A percentile compares a stretch with the other conserved stretches of the same genome.
Conservation (phyloP, 1,284 basidiomycete genomes). For the Gomphus bonarii region DNA sequence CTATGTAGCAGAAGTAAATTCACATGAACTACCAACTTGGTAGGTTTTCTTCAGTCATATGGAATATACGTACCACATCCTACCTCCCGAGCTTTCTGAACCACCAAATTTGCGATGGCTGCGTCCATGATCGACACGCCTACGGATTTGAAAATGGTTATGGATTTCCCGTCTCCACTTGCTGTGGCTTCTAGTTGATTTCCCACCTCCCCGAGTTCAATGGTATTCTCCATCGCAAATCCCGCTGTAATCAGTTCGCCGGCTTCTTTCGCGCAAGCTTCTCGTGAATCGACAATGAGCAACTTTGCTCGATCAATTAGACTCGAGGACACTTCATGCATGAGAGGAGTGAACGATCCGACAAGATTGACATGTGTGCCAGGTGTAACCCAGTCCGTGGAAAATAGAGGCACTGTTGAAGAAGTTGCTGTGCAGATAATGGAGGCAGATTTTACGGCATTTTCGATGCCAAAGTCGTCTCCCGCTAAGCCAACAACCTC, state of each 20-base stretch:
- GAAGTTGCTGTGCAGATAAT: slow-evolving; percentile 74
- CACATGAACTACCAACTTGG: not conserved
- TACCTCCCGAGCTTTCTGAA: slow-evolving; percentile 28
- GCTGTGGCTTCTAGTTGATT: slow-evolving; percentile 1
- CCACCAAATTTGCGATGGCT: slow-evolving; percentile 44
- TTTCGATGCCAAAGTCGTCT: slow-evolving; percentile 14
- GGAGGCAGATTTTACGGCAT: slow-evolving; percentile 31
- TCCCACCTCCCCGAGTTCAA: slow-evolving; percentile 52
- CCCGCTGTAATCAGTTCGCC: slow-evolving; percentile 63
- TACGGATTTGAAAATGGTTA: slow-evolving; percentile 74
- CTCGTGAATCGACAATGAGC: slow-evolving; percentile 63
- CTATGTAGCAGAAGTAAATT: not conserved
- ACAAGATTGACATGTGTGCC: slow-evolving; percentile 69
- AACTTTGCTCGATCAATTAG: slow-evolving; percentile 41
- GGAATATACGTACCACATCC: slow-evolving; percentile 29
- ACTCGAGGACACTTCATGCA: slow-evolving; percentile 62
- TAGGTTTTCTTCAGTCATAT: slow-evolving; percentile 23
- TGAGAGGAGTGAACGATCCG: slow-evolving; percentile 74
- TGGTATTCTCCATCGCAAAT: slow-evolving; percentile 26
- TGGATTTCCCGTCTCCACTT: slow-evolving; percentile 22
- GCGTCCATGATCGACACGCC: slow-evolving; percentile 71
- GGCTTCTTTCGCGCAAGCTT: slow-evolving; percentile 62
- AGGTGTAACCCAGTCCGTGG: slow-evolving; percentile 41
- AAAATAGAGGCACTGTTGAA: slow-evolving; percentile 60
- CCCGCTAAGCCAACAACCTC: slow-evolving; percentile 18